Evolutionary conservation across 768 basidiomycete species (phyloP).

Genomic region (Tulasnella sp.): DNA sequence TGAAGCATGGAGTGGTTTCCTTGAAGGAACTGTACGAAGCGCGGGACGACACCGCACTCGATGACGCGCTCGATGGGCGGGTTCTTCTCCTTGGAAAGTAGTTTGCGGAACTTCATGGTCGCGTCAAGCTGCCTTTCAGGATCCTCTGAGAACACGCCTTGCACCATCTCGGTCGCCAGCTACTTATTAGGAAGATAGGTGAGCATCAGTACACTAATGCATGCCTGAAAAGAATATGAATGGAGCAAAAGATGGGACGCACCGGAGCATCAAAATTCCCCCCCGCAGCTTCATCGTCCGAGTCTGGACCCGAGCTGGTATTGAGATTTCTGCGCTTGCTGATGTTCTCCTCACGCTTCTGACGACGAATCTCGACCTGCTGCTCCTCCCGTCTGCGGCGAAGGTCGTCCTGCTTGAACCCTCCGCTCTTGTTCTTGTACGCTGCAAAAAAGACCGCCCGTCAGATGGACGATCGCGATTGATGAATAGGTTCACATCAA

Average conservation of each 20-base stretch:
- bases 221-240: neutral
- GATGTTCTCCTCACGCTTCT: conserved; percentile 97
- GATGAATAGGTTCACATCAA: neutral
- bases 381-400: conserved; percentile 95
- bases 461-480: neutral
- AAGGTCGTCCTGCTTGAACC: conserved; percentile 83
- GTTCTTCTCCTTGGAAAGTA: conserved; percentile 98
- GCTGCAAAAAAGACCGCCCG: conserved; percentile 32
- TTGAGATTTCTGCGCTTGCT: conserved; percentile 94
- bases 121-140: conserved; percentile 83
- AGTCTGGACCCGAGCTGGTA: conserved; percentile 60
- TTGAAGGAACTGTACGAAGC: conserved; percentile 90
- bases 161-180: conserved; percentile 87
- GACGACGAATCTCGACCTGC: conserved; percentile 96
- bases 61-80: conserved; percentile 98
- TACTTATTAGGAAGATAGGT: conserved; percentile 23
- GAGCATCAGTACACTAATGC: neutral
- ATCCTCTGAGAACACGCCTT: conserved; percentile 85
- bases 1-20: conserved; percentile 36
- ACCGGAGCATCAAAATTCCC: conserved; percentile 67
- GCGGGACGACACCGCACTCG: conserved; percentile 91
- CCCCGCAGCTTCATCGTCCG: conserved; percentile 72
- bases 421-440: conserved; percentile 78
- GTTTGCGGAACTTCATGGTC: conserved; percentile 96
- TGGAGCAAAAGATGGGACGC: conserved; percentile 24